Base-by-base conservation (phyloP, 2,329 filamentous ascomycete genomes). In the Aplosporella prunicola region DNA sequence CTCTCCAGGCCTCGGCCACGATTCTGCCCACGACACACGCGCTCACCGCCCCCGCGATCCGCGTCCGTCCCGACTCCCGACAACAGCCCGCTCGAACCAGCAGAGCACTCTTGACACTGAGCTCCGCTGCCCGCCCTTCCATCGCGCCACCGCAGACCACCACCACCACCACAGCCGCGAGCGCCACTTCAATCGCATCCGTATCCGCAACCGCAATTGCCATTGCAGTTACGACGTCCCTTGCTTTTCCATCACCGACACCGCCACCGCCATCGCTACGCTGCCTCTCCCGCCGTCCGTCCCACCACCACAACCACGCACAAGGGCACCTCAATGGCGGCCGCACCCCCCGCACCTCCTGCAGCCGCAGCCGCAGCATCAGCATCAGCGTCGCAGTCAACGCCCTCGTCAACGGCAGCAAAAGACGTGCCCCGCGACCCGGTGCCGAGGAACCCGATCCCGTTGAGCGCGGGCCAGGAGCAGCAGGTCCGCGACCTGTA, bases 391-490 rank as follows among this genome's bases (percentile, higher is more conserved):
- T n/a, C n/a, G n/a, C n/a, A n/a, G n/a, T n/a, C n/a, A n/a, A n/a
- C n/a, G n/a, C n/a, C n/a, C n/a, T n/a, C n/a, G 20, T 10, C 29
- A 9, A 17, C 31, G 24, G 18, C 34, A 8, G 37, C 33, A 17
- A 22, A 17, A 14, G 17, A 27, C 25, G 31, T 39, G n/a, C 37
- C 37, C 24, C 30, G 37, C 18, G 37, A 39, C 25, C 38, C 38
- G 10, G 38, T 42, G 16, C 35, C 33, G 57, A 74, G 76, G 48
- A 91, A 89, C 53, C 88, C 88, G 11, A 67, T 93, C 28, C 88
- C 88, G 18, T 71, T 95, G 40, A 88, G 84, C 17, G 76, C 85
- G 9, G 72, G 78, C 15, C 85, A 93, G 60, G 85, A 93, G 68
- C 69, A 76, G 4, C 82, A 91, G 62, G 82, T 93, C 40, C 75